These are phyloP conservation scores for Xylaria sp. DNA, from an alignment of 2,329 filamentous ascomycete species.

Conservation along the genomic window DNA sequence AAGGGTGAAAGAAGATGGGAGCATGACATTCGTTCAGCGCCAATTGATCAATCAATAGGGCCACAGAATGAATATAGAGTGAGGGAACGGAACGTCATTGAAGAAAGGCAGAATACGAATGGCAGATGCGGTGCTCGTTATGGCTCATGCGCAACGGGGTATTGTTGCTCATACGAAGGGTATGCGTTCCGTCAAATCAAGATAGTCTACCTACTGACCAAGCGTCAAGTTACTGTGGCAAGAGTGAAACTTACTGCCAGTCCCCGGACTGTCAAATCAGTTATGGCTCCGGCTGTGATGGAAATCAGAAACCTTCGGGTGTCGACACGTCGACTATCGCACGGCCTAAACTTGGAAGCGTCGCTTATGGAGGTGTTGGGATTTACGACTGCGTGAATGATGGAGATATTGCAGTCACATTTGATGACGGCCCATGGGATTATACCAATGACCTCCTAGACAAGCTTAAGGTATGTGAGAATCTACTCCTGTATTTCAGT, in stretches of 20 bases:
- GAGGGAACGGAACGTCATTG: constrained; percentile 34
- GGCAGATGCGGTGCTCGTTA: constrained; percentile 44
- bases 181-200: constrained; percentile 34
- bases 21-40: constrained; percentile 24
- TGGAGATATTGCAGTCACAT: constrained; percentile 70
- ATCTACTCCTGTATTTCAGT: not conserved
- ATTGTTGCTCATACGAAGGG: constrained; percentile 51
- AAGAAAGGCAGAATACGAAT: constrained; percentile 44
- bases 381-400: constrained; percentile 62
- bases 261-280: constrained; percentile 52
- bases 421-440: constrained; percentile 71
- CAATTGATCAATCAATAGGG: constrained; percentile 24
- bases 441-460: constrained; percentile 70
- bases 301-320: constrained; percentile 58
- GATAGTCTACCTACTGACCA: constrained; percentile 33
- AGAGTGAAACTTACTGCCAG: constrained; percentile 44
- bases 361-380: constrained; percentile 59
- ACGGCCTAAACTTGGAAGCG: constrained; percentile 58
- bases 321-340: constrained; percentile 57
- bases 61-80: constrained; percentile 24
- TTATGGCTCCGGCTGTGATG: constrained; percentile 61
- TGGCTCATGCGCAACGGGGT: constrained; percentile 45
- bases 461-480: constrained; percentile 50
- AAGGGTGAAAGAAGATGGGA: constrained; percentile 44
- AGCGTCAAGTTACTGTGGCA: constrained; percentile 46